A percentile compares a stretch with the other conserved stretches of the same genome.
These are phyloP conservation scores for Ascoidea tarda DNA, from an alignment of 805 yeast genomes.

Conservation along the genomic window DNA sequence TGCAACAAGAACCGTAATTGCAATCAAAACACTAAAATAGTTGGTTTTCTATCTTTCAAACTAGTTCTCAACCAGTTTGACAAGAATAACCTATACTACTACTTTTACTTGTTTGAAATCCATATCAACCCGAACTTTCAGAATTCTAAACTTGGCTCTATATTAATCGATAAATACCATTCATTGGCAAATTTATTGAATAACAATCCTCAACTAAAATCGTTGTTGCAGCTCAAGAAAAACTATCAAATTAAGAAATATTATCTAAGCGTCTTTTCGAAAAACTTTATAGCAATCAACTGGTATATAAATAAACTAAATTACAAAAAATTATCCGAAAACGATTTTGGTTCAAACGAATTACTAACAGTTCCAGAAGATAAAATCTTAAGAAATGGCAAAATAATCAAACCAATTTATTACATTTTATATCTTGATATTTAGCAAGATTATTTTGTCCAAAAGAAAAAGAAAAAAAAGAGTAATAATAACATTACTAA, in stretches of 20 bases:
- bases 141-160: neutral
- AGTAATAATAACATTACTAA: too few species aligned
- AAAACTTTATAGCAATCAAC: neutral
- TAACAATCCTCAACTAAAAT: too few species aligned
- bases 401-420: neutral
- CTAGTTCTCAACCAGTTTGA: too few species aligned
- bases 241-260: neutral
- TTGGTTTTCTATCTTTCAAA: neutral
- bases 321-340: too few species aligned
- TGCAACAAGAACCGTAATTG: too few species aligned
- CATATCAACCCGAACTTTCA: neutral
- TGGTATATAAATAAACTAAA: neutral
- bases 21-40: neutral
- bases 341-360: neutral
- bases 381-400: neutral
- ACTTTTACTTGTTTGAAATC: neutral
- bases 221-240: too few species aligned
- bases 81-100: too few species aligned
- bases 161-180: neutral
- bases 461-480: too few species aligned
- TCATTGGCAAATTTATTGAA: neutral
- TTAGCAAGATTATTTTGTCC: too few species aligned
- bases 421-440: too few species aligned
- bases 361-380: neutral
- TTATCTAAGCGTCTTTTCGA: neutral